Conservation (phyloP, 257 asterid genomes). For the Jasminum sambac region DNA sequence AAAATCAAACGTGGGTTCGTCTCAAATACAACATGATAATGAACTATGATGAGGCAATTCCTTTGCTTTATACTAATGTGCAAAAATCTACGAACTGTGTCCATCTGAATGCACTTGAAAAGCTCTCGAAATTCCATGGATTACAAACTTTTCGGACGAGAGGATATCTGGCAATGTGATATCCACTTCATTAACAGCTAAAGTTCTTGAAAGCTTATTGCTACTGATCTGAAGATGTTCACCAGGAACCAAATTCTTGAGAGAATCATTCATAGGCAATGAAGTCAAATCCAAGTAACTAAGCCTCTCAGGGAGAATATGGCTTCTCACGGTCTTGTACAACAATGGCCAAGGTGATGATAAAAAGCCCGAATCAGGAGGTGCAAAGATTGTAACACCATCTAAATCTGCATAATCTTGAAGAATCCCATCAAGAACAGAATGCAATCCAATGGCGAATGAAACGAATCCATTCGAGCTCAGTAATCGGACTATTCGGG, state of each 20-base stretch:
- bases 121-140: slow-evolving; percentile 64
- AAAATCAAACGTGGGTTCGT: too few relatives aligned
- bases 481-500: slow-evolving; percentile 33
- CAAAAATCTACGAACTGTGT: not conserved
- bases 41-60: too few relatives aligned
- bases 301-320: slow-evolving; percentile 48
- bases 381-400: slow-evolving; percentile 56
- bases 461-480: slow-evolving; percentile 58
- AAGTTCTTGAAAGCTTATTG: slow-evolving; percentile 12
- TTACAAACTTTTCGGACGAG: slow-evolving; percentile 32
- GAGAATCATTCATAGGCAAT: slow-evolving; percentile 31
- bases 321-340: slow-evolving; percentile 53
- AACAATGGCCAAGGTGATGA: slow-evolving; percentile 51
- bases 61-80: not conserved
- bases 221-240: slow-evolving; percentile 31
- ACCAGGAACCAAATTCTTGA: slow-evolving; percentile 43
- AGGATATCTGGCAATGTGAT: slow-evolving; percentile 47
- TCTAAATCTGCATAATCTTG: slow-evolving; percentile 38
- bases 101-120: slow-evolving; percentile 38
- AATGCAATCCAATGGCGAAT: slow-evolving; percentile 62
- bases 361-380: slow-evolving; percentile 50
- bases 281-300: slow-evolving; percentile 38
- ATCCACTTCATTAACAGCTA: slow-evolving; percentile 51
- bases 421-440: slow-evolving; percentile 50
- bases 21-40: too few relatives aligned